Base-by-base conservation (phyloP, 768 basidiomycete species). In the Baorangia bicolor region DNA sequence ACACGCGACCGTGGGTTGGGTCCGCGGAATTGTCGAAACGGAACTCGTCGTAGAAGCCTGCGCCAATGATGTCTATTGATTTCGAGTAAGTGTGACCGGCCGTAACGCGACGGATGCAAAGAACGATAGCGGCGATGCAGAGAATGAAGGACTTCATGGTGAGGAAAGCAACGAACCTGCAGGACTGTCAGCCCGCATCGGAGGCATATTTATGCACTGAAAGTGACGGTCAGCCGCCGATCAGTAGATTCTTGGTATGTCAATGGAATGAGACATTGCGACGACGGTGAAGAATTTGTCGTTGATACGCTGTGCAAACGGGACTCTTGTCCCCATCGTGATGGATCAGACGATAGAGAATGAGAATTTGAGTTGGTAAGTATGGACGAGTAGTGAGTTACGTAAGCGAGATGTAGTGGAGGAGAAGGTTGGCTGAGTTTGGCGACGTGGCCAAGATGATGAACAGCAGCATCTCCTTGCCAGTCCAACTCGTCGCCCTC, bases 1-100 rank as follows among this genome's bases (percentile, higher is more conserved):
- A 86, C 86, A 89, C 87, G 49, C 85, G 76, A 28, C 86, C 86
- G 58, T 85, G 75, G 8, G 86, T 87, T 5, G 86, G 86, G 62
- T 88, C 87, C 2, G 79, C 16, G 38, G 81, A 78, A 20, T 74
- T 73, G 61, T 83, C 63, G 61, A 77, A 77, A 5, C 64, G 57
- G 62, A 88, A 88, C 5, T 74, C 65, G 34, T 71, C 68, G 54
- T 81, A 75, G 61, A 88, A 87, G 20, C 65, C 72, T 38, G 64
- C 49, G 33, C 86, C 85, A 14, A 71, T 65, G 62, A 77, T 72
- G 53, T 75, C 81, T 58, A 83, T 78, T 11, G 31, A 54, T 25
- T 56, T 62, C 0, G 45, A 31, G 28, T 64, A 64, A 49, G 46
- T 48, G 23, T 46, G 16, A 33, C 39, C 21, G 2, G 63, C 53